A percentile compares a stretch with the other conserved stretches of the same genome.
Evolutionary conservation across 2,329 filamentous ascomycete species (phyloP).

Genomic region (Arthrobotrys pseudoclavata): DNA sequence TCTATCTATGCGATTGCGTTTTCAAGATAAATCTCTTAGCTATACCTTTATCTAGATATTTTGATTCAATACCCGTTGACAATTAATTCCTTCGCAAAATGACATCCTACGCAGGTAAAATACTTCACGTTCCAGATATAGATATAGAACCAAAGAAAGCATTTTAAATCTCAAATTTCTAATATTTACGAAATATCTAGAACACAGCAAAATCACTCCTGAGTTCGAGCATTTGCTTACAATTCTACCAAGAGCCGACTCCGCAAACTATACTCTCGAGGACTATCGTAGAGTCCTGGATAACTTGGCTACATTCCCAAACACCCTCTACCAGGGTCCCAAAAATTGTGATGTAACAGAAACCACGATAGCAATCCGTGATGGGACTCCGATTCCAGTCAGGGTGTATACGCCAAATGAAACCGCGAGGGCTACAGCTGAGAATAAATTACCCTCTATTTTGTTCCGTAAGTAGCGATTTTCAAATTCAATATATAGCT

Average conservation of each 20-base stretch:
- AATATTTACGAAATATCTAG: constrained; percentile 23
- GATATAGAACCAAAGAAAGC: too few relatives aligned
- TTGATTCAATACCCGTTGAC: too few relatives aligned
- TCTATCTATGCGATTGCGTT: too few relatives aligned
- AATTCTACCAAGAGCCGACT: neutral
- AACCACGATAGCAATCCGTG: constrained; percentile 24
- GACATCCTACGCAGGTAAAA: constrained; percentile 37
- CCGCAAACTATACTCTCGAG: constrained; percentile 4
- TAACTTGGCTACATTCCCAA: constrained; percentile 5
- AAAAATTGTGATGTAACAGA: constrained; percentile 33
- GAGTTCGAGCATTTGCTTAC: constrained; percentile 39
- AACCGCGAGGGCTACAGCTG: constrained; percentile 18
- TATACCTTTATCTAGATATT: too few relatives aligned
- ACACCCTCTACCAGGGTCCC: constrained; percentile 33
- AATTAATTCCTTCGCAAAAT: neutral
- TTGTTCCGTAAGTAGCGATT: constrained; percentile 35
- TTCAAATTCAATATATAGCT: neutral
- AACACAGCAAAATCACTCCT: constrained; percentile 31
- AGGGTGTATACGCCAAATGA: constrained; percentile 44
- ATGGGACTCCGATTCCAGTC: constrained; percentile 33
- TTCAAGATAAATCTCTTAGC: too few relatives aligned
- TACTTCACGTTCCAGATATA: too few relatives aligned
- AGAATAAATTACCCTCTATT: constrained; percentile 25
- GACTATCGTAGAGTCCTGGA: constrained; percentile 15
- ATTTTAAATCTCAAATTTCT: neutral